These are phyloP conservation scores for Cordia subcordata DNA, from an alignment of 257 asterid species.

Conservation along the genomic window DNA sequence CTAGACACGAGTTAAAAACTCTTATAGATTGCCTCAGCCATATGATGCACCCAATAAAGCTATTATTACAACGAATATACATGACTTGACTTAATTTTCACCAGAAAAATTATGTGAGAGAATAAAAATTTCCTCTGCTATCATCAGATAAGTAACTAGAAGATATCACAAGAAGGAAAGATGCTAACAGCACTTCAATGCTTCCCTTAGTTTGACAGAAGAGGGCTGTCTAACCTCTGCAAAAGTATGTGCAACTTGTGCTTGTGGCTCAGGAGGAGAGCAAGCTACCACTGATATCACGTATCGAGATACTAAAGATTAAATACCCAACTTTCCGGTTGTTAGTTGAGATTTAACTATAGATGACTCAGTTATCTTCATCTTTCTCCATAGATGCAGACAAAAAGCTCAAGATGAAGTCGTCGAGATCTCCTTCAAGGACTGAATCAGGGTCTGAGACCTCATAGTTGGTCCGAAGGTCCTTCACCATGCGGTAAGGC, in stretches of 20 bases:
- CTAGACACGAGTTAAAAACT: neutral
- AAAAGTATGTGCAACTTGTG: neutral
- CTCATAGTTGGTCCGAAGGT: conserved; percentile 85
- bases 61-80: neutral
- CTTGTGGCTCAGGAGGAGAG: neutral
- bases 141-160: neutral
- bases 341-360: neutral
- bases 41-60: neutral
- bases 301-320: no score
- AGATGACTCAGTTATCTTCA: conserved; percentile 21
- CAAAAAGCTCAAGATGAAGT: conserved; percentile 72
- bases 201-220: neutral
- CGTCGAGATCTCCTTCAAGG: conserved; percentile 82
- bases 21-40: neutral
- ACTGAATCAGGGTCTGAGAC: conserved; percentile 92
- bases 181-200: no score
- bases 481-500: conserved; percentile 99
- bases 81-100: neutral
- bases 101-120: neutral
- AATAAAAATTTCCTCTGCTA: neutral
- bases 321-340: no score
- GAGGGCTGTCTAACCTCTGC: neutral
- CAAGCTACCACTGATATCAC: no score
- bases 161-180: no score
- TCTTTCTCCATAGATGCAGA: conserved; percentile 74